Evolutionary conservation across 225 moss, liverwort and hornwort species (phyloP).

Genomic region (Ulota crispa): DNA sequence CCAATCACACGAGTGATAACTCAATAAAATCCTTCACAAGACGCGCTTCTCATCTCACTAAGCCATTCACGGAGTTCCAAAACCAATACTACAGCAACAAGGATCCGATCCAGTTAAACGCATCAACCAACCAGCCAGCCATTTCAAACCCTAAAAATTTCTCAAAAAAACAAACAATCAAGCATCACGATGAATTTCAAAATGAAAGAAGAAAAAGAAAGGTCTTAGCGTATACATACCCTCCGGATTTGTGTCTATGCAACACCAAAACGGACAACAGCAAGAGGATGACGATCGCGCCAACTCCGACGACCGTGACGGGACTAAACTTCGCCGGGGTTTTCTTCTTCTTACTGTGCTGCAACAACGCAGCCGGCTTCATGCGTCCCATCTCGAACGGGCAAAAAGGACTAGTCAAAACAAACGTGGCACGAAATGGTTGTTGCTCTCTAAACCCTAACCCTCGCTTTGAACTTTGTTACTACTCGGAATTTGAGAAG

Average conservation of each 20-base stretch:
- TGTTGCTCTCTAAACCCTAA: slow-evolving; percentile 28
- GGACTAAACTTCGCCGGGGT: slow-evolving; percentile 62
- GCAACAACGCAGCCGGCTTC: slow-evolving; percentile 78
- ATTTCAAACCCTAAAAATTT: not conserved
- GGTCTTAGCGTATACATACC: slow-evolving; percentile 19
- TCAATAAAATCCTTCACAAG: not conserved
- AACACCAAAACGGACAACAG: slow-evolving; percentile 55
- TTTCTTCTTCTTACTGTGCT: slow-evolving; percentile 88
- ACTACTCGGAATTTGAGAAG: not conserved
- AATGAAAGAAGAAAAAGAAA: not conserved
- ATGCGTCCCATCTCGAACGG: slow-evolving; percentile 60
- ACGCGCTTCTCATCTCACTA: not conserved
- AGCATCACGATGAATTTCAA: not conserved
- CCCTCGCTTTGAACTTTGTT: not conserved
- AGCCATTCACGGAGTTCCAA: not conserved
- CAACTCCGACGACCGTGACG: slow-evolving; percentile 55
- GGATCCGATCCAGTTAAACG: not conserved
- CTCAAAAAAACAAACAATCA: not conserved
- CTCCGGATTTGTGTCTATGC: slow-evolving; percentile 49
- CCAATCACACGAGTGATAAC: not conserved
- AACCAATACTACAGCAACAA: not conserved
- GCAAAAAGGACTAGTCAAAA: not conserved
- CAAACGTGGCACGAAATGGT: not conserved
- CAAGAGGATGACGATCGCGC: slow-evolving; percentile 50
- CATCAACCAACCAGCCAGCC: not conserved